Evolutionary conservation across 768 basidiomycete genomes (phyloP), one percentile per base, ranked within the genome.

Genomic region (Pleurotus ostreatus): DNA sequence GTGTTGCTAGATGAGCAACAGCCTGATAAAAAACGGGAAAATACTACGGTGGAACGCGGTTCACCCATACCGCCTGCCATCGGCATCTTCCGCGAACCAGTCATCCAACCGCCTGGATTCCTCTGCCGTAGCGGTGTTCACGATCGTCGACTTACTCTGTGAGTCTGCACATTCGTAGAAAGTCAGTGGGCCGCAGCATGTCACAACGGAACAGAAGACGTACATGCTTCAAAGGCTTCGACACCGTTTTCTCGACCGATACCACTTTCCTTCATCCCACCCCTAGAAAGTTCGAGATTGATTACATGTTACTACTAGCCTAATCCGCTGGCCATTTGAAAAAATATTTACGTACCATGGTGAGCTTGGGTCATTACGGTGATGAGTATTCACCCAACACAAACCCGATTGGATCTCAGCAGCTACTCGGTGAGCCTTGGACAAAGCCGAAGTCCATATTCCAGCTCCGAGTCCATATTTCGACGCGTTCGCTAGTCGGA

Each of bases 351-450:
- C 79, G 39, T 65, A 90, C 92, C 92, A 94, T 40, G 92, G 91
- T 30, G 89, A 92, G 60, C 87, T 88, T 6, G 92, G 92, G 65
- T 94, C 91, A 62, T 94, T 94, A 46, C 92, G 80, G 64, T 94
- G 92, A 61, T 93, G 90, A 0, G 88, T 92, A 65, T 94, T 94
- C 38, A 93, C 81, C 92, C 92, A 94, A 45, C 89, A 87, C 26
- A 94, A 64, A 4, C 92, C 92, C 15, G 86, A 75, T 61, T 94
- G 78, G 37, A 94, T 84, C 34, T 74, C 73, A 49, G 78, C 78
- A 5, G 91, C 80, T 2, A 92, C 80, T 3, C 87, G 83, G 65
- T 93, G 90, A 8, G 88, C 91, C 55, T 84, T 77, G 0, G 89
- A 85, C 30, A 94, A 65, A 67, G 91, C 75, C 25, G 76, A 72